phyloP scores from a whole-genome alignment of 2,329 filamentous ascomycete genomes.

The Hypoxylon sp. region DNA sequence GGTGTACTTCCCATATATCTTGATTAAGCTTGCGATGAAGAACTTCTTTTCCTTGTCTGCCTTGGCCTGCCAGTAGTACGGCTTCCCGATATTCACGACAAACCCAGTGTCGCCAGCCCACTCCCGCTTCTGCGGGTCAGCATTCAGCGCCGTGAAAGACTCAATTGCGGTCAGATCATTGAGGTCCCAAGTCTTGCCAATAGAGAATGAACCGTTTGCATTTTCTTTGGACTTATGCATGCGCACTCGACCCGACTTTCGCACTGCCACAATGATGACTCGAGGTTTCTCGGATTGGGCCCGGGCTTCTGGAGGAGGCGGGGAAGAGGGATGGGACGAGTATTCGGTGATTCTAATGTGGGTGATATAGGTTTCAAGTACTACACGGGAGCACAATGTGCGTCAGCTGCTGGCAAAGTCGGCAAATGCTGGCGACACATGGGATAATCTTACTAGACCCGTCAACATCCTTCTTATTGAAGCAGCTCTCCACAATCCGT shows the following conservation, averaged over 20 bases:
- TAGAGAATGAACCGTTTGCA: conserved; percentile 91
- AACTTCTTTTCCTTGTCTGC: conserved; percentile 98
- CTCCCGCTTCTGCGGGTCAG: conserved; percentile 71
- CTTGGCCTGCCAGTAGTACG: conserved; percentile 96
- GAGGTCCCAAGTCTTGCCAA: conserved; percentile 97
- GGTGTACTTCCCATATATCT: conserved; percentile 97
- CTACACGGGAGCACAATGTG: conserved; percentile 56
- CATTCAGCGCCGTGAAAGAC: conserved; percentile 76
- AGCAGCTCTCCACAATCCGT: conserved; percentile 94
- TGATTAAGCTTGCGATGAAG: conserved; percentile 95
- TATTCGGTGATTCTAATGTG: conserved; percentile 94
- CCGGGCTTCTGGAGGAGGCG: conserved; percentile 83
- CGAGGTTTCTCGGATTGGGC: conserved; percentile 85
- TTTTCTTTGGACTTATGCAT: conserved; percentile 99
- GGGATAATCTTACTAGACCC: conserved; percentile 76
- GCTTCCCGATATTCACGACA: conserved; percentile 87
- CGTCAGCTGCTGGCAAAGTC: conserved; percentile 29
- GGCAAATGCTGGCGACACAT: conserved; percentile 26
- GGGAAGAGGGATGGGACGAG: conserved; percentile 82
- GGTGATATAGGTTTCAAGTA: conserved; percentile 95
- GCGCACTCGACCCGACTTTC: conserved; percentile 90
- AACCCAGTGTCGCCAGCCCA: conserved; percentile 91
- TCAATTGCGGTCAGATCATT: conserved; percentile 89
- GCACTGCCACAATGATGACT: conserved; percentile 92
- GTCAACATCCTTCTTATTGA: conserved; percentile 88